Base-by-base conservation (phyloP, 768 basidiomycete genomes). In the Mycena venus region DNA sequence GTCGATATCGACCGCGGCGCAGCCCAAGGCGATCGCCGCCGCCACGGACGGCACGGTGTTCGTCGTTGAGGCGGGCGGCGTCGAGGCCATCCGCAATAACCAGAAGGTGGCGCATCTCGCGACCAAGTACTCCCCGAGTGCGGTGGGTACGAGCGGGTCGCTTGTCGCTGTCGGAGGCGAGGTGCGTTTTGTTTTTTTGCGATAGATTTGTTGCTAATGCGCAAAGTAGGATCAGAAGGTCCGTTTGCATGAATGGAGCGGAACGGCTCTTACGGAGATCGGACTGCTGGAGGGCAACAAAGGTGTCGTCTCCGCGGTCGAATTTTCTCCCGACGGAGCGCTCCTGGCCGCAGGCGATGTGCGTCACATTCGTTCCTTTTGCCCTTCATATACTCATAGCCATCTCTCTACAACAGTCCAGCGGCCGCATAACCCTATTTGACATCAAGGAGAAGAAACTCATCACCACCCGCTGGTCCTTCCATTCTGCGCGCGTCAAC, bases 321-420 rank as follows among this genome's bases (percentile, higher is more conserved):
- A 94, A 0, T 94, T 98, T 84, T 95, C 95, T 0, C 90, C 92
- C 0, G 92, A 98, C 81, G 95, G 94, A 0, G 85, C 84, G 25
- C 83, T 91, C 42, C 86, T 99, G 14, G 96, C 94, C 65, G 89
- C 93, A 8, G 98, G 97, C 58, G 96, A 99, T 83, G 96, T 97
- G 78, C 83, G 95, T 88, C n/a, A 29, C 38, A 51, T 55, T 55
- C 31, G 25, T 68, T 29, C 32, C 36, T 61, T 49, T 42, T 36
- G 25, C 47, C 51, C 61, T 31, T 40, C 61, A 29, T 36, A n/a
- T 40, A 55, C 36, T 38, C 6, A 38, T 38, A n/a, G 9, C 7
- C 49, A 12, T 68, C 66, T 61, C 77, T 25, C 36, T 9, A 44
- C 31, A 23, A 23, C 75, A 98, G 96, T 92, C 95, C 4, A 89